Percentiles rank a stretch among this genome's conserved stretches.
Conservation (phyloP, 768 basidiomycete genomes). For the Lenzites betulinus region DNA sequence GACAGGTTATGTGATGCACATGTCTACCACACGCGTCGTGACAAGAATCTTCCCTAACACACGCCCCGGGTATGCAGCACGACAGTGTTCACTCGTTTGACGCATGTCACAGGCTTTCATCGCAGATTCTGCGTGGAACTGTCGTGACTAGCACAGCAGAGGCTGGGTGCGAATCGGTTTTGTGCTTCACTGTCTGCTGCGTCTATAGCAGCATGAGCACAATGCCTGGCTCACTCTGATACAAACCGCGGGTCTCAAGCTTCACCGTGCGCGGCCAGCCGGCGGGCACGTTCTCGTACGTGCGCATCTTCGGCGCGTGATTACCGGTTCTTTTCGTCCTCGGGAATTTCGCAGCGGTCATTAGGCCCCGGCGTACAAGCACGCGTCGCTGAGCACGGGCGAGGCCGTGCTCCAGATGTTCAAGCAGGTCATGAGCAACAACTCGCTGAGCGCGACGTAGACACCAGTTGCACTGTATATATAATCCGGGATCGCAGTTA, state of each 20-base stretch:
- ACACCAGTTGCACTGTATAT: background rate
- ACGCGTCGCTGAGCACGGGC: constrained; percentile 27
- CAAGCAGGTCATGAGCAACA: constrained; percentile 34
- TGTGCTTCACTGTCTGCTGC: background rate
- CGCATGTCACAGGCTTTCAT: no score
- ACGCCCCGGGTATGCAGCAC: no score
- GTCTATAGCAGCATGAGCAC: no score
- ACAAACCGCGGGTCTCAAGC: no score
- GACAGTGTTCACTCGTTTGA: no score
- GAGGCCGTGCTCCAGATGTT: constrained; percentile 35
- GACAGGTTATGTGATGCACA: background rate
- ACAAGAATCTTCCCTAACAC: no score
- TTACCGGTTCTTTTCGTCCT: background rate
- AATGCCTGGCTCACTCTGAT: no score
- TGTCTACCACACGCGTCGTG: no score
- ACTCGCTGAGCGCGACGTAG: constrained; percentile 27
- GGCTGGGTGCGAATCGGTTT: no score
- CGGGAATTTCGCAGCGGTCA: constrained; percentile 23
- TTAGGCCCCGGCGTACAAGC: constrained; percentile 33
- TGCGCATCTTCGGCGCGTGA: constrained; percentile 45
- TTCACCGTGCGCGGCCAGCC: constrained; percentile 52
- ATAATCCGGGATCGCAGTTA: no score
- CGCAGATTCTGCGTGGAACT: no score
- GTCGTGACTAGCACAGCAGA: no score
- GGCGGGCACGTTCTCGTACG: constrained; percentile 56